Evolutionary conservation across 495 filamentous ascomycete genomes (phyloP).

Genomic region (Daldinia bambusicola): DNA sequence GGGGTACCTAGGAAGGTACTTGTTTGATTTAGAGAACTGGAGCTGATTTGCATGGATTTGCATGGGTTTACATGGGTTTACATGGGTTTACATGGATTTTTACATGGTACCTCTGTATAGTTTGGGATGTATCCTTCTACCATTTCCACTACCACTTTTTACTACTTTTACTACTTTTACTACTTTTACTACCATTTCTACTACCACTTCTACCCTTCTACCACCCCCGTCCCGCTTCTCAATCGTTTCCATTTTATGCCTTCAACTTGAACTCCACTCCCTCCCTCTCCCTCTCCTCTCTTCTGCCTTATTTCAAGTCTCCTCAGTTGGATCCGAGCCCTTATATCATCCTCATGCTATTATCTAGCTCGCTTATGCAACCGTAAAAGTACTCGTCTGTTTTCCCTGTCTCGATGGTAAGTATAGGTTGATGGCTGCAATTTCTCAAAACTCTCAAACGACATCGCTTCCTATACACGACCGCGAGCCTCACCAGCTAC

Average conservation of each 20-base stretch:
- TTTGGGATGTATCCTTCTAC: slow-evolving; percentile 12
- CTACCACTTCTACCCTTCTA: slow-evolving; percentile 20
- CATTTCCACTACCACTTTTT: not conserved
- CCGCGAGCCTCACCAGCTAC: slow-evolving; percentile 36
- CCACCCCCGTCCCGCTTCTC: slow-evolving; percentile 44
- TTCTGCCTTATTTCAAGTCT: slow-evolving; percentile 29
- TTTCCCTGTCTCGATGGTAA: slow-evolving; percentile 34
- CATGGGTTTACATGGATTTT: too few relatives aligned
- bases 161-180: not conserved
- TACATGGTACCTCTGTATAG: not conserved
- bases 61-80: not conserved
- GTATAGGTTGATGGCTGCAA: slow-evolving; percentile 45
- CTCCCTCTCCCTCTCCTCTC: slow-evolving; percentile 6
- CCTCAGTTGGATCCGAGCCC: slow-evolving; percentile 26
- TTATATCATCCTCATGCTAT: slow-evolving; percentile 43
- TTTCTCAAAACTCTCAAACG: slow-evolving; percentile 39
- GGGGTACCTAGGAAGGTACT: too few relatives aligned
- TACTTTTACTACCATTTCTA: too few relatives aligned
- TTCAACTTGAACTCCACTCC: slow-evolving; percentile 39
- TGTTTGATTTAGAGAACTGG: slow-evolving; percentile 19
- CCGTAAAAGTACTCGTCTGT: slow-evolving; percentile 24
- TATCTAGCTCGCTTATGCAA: slow-evolving; percentile 29
- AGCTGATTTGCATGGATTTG: slow-evolving; percentile 10
- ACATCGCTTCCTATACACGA: slow-evolving; percentile 40
- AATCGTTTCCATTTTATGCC: slow-evolving; percentile 43